Conservation (phyloP, 805 yeast species). For the Candida bentonensis region DNA sequence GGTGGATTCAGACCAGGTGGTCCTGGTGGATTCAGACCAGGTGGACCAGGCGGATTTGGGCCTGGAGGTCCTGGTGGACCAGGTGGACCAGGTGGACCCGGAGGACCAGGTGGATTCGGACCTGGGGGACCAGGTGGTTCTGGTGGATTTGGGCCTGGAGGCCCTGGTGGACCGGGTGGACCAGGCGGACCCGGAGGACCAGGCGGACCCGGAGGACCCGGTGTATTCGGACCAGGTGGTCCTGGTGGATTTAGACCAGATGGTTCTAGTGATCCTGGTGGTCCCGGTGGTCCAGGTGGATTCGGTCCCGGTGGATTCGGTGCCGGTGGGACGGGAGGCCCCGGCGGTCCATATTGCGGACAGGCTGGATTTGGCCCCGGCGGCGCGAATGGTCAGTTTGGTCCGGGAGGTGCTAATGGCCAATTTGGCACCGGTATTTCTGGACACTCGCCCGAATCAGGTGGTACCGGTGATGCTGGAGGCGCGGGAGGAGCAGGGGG, state of each 20-base stretch:
- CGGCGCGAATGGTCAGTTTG: too few species aligned
- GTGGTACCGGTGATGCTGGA: neutral
- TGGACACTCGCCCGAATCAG: neutral
- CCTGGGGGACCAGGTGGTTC: neutral
- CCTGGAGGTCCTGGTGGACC: neutral
- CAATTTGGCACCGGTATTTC: neutral
- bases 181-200: neutral
- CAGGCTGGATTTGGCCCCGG: too few species aligned
- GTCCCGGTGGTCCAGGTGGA: neutral
- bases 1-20: too few species aligned
- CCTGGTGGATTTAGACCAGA: neutral
- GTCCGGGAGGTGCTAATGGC: neutral
- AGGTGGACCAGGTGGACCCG: neutral
- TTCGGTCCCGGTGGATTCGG: neutral
- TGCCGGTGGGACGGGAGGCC: neutral
- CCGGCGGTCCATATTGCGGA: too few species aligned
- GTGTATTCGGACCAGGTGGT: neutral
- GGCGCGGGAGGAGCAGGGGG: neutral
- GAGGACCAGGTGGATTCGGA: neutral
- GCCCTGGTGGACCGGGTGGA: neutral
- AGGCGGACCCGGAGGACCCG: neutral
- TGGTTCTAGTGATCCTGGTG: neutral
- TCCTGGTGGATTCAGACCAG: too few species aligned
- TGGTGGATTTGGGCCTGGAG: neutral
- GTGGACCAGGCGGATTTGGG: too few species aligned